Conservation (phyloP, 2,329 filamentous ascomycete species). For the Metarhizium sp. region DNA sequence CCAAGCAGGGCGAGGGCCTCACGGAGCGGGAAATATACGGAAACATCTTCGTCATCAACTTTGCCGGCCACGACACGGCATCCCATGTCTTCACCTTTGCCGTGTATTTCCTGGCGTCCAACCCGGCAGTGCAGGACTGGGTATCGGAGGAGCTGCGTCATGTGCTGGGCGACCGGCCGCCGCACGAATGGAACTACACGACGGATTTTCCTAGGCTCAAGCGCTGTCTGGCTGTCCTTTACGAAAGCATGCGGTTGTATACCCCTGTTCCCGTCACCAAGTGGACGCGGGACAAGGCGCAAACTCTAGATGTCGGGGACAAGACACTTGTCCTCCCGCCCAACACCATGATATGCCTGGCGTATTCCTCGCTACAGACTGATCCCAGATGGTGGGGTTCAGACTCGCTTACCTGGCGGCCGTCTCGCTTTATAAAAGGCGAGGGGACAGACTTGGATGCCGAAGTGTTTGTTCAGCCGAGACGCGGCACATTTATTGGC, state of each 20-base stretch:
- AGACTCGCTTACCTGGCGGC: slow-evolving; percentile 4
- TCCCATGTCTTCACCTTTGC: slow-evolving; percentile 34
- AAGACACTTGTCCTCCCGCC: slow-evolving; percentile 1
- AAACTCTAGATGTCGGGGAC: slow-evolving; percentile 2
- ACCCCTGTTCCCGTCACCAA: slow-evolving; percentile 20
- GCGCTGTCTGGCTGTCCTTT: slow-evolving; percentile 29
- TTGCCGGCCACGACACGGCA: slow-evolving; percentile 43
- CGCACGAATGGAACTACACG: slow-evolving; percentile 23
- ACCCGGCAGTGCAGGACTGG: slow-evolving; percentile 36
- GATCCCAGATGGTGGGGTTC: slow-evolving; percentile 3
- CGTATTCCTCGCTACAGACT: not conserved
- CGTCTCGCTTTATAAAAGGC: slow-evolving; percentile 2
- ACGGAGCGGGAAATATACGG: slow-evolving; percentile 36
- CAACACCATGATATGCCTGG: not conserved
- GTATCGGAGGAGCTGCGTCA: slow-evolving; percentile 27
- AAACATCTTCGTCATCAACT: slow-evolving; percentile 38
- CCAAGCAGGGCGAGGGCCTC: slow-evolving; percentile 11
- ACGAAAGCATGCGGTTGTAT: slow-evolving; percentile 33
- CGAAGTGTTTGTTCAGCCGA: not conserved
- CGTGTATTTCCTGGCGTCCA: slow-evolving; percentile 31
- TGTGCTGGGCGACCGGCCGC: slow-evolving; percentile 1
- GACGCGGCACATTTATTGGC: slow-evolving; percentile 7
- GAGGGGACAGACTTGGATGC: slow-evolving; percentile 25
- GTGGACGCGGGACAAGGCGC: slow-evolving; percentile 12
- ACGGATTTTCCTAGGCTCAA: slow-evolving; percentile 29